Evolutionary conservation across 768 basidiomycete genomes (phyloP).

Genomic region (Guyanaporus albipodus): DNA sequence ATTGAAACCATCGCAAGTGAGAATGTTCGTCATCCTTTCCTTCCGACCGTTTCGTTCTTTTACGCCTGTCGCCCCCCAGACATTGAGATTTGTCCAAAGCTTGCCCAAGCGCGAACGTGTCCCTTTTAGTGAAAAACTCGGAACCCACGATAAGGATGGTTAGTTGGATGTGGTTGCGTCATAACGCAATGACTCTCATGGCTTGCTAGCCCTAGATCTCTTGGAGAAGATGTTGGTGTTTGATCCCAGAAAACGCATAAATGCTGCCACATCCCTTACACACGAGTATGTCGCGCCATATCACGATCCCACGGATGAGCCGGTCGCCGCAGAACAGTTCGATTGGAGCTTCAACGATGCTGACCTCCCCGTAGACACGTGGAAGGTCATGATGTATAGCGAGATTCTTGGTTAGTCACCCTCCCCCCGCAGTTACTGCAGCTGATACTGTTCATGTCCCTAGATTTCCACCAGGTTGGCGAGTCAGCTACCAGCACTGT

Average conservation of each 20-base stretch:
- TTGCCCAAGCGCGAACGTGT: conserved; percentile 94
- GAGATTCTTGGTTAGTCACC: conserved; percentile 81
- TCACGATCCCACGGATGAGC: conserved; percentile 98
- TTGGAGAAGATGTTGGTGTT: conserved; percentile 99
- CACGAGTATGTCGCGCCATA: conserved; percentile 97
- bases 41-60: conserved; percentile 4
- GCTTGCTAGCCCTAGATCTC: conserved; percentile 74
- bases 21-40: conserved; percentile 58
- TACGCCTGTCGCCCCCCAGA: conserved; percentile 46
- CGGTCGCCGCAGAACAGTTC: conserved; percentile 88
- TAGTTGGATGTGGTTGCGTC: conserved; percentile 19
- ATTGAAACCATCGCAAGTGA: conserved; percentile 98
- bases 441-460: background rate
- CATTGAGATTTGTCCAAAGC: conserved; percentile 97
- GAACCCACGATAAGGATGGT: conserved; percentile 84
- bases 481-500: conserved; percentile 40
- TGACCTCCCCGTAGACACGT: conserved; percentile 95
- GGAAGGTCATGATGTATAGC: conserved; percentile 99
- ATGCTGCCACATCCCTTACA: conserved; percentile 81
- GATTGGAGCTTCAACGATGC: conserved; percentile 99
- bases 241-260: conserved; percentile 96
- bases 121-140: conserved; percentile 91
- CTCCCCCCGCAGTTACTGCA: background rate
- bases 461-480: conserved; percentile 81
- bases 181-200: conserved; percentile 2